A percentile compares a stretch with the other conserved stretches of the same genome.
Evolutionary conservation across 352 stramenopile species (phyloP).

Genomic region (Globisporangium apiculatum): DNA sequence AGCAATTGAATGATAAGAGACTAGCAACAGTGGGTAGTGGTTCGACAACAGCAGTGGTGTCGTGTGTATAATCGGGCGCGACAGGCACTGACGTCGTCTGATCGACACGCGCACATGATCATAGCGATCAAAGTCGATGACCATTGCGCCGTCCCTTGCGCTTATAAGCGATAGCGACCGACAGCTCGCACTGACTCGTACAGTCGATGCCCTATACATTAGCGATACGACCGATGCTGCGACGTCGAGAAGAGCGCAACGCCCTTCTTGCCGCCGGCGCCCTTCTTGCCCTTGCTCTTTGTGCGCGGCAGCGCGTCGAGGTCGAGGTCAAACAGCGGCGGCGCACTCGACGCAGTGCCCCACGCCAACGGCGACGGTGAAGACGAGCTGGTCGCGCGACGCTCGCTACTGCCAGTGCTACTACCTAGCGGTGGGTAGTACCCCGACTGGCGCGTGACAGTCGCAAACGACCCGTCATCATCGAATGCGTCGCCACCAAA

Average conservation of each 20-base stretch:
- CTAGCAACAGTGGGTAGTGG: too few species aligned
- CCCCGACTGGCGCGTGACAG: constrained; percentile 62
- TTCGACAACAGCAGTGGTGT: too few species aligned
- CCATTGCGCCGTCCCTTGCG: too few species aligned
- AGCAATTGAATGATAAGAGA: too few species aligned
- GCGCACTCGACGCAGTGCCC: constrained; percentile 21
- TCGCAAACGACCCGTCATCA: constrained; percentile 52
- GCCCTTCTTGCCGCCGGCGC: constrained; percentile 49
- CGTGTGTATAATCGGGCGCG: too few species aligned
- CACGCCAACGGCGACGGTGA: constrained; percentile 33
- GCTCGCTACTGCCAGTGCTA: neutral
- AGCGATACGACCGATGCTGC: constrained; percentile 72
- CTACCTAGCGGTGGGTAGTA: constrained; percentile 58
- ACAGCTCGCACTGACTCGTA: too few species aligned
- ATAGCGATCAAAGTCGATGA: too few species aligned
- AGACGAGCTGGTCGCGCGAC: constrained; percentile 9
- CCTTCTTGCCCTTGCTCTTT: constrained; percentile 38
- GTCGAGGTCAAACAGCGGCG: constrained; percentile 24
- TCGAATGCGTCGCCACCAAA: constrained; percentile 12
- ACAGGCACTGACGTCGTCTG: too few species aligned
- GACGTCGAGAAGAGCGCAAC: constrained; percentile 62
- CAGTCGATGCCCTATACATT: neutral
- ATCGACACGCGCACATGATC: too few species aligned
- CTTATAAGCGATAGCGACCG: too few species aligned
- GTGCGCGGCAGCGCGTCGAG: constrained; percentile 15